phyloP scores from a whole-genome alignment of 148 eudicot genomes.

The Polygonum maritimum region DNA sequence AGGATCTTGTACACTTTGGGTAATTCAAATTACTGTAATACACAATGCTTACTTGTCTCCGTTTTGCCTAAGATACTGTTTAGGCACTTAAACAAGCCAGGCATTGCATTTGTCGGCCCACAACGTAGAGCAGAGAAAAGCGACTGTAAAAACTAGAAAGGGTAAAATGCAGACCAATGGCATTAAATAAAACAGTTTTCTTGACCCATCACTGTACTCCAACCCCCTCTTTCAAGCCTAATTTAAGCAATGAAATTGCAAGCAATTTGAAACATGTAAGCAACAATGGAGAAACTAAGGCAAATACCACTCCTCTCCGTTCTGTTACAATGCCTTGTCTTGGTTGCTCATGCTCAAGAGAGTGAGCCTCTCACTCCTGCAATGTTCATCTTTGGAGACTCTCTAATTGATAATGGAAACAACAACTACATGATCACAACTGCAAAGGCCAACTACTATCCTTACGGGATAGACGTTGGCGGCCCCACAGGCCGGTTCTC shows the following conservation, averaged over 20 bases:
- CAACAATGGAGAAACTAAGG: constrained; percentile 16
- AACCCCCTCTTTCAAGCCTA: constrained; percentile 4
- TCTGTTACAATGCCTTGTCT: constrained; percentile 12
- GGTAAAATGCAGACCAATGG: constrained; percentile 1
- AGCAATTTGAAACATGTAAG: constrained; percentile 2
- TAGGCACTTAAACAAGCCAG: neutral
- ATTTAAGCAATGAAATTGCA: neutral
- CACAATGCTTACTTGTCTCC: neutral
- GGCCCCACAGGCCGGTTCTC: constrained; percentile 37
- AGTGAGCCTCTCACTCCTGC: constrained; percentile 29
- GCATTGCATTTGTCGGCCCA: constrained; percentile 1
- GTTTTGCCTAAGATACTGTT: neutral
- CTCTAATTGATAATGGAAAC: constrained; percentile 39
- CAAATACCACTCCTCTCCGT: constrained; percentile 13
- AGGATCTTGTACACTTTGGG: neutral
- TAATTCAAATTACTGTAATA: neutral
- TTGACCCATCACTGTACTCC: neutral
- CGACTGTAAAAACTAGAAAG: neutral
- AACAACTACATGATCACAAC: constrained; percentile 29
- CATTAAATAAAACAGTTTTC: neutral
- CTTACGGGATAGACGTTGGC: constrained; percentile 32
- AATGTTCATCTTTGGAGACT: constrained; percentile 38
- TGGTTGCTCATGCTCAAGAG: constrained; percentile 18
- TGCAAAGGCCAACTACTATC: constrained; percentile 35
- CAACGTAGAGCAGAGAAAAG: neutral